Evolutionary conservation across 2,329 filamentous ascomycete species (phyloP).

Genomic region (Colletotrichum horii): DNA sequence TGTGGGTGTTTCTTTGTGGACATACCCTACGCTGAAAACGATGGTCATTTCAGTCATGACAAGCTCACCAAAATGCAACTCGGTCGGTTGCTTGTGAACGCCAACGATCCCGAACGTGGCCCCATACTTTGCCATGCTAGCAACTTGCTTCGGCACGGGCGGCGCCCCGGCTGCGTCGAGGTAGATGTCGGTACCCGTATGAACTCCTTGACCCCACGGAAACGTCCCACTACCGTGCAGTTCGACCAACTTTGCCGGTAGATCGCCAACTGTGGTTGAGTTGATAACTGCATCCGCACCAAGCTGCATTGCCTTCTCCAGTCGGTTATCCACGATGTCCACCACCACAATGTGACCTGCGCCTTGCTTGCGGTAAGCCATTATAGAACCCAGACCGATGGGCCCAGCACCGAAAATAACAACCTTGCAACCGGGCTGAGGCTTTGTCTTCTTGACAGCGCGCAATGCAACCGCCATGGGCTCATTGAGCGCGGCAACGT

Average conservation of each 20-base stretch:
- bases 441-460: not conserved
- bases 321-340: not conserved
- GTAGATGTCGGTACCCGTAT: not conserved
- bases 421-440: not conserved
- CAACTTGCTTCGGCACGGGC: not conserved
- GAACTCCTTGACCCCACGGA: not conserved
- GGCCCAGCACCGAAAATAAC: not conserved
- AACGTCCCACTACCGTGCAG: not conserved
- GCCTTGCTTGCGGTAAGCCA: not conserved
- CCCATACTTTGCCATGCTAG: not conserved
- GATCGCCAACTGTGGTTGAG: not conserved
- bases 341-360: not conserved
- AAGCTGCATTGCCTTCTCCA: not conserved
- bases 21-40: not conserved
- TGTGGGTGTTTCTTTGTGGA: rapidly evolving
- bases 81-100: not conserved
- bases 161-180: not conserved
- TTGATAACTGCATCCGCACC: not conserved
- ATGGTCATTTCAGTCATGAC: not conserved
- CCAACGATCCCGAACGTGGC: not conserved
- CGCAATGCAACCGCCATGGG: slow-evolving; percentile 2
- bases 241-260: not conserved
- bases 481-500: not conserved
- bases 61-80: not conserved
- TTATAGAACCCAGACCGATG: not conserved